phyloP scores from a whole-genome alignment of 176 grass and related monocot species.

The Poa annua region DNA sequence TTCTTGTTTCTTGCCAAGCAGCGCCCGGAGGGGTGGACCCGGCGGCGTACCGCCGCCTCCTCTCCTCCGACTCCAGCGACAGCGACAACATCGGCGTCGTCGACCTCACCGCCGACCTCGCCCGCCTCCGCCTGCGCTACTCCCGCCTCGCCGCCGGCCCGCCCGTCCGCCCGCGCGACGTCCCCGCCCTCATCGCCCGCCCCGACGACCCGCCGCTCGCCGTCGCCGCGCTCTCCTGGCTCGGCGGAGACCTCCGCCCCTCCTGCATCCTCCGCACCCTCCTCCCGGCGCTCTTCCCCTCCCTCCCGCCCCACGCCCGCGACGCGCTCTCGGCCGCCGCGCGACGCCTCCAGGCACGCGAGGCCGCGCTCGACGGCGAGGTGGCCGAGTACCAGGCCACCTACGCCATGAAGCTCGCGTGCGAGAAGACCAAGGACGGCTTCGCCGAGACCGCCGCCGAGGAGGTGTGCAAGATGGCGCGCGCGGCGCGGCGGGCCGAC shows the following conservation, averaged over 20 bases:
- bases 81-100: constrained; percentile 46
- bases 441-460: constrained; percentile 49
- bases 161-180: constrained; percentile 50
- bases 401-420: constrained; percentile 55
- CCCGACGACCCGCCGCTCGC: constrained; percentile 50
- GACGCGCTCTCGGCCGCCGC: constrained; percentile 42
- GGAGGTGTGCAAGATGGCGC: constrained; percentile 60
- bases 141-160: constrained; percentile 49
- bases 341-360: constrained; percentile 54
- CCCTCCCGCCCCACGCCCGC: constrained; percentile 44
- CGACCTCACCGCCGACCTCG: constrained; percentile 51
- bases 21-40: constrained; percentile 47
- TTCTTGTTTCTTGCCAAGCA: neutral
- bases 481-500: constrained; percentile 53
- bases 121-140: constrained; percentile 53
- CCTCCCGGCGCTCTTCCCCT: constrained; percentile 51
- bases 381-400: constrained; percentile 65
- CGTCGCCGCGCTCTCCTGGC: constrained; percentile 55
- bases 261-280: constrained; percentile 54
- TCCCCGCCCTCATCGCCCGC: constrained; percentile 46
- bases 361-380: constrained; percentile 55
- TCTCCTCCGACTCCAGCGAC: constrained; percentile 58
- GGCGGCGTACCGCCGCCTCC: constrained; percentile 48
- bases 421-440: constrained; percentile 50
- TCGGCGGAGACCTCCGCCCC: constrained; percentile 52